These are phyloP conservation scores for Leccinum pallidistipes DNA, from an alignment of 1,284 basidiomycete species.

Conservation along the genomic window DNA sequence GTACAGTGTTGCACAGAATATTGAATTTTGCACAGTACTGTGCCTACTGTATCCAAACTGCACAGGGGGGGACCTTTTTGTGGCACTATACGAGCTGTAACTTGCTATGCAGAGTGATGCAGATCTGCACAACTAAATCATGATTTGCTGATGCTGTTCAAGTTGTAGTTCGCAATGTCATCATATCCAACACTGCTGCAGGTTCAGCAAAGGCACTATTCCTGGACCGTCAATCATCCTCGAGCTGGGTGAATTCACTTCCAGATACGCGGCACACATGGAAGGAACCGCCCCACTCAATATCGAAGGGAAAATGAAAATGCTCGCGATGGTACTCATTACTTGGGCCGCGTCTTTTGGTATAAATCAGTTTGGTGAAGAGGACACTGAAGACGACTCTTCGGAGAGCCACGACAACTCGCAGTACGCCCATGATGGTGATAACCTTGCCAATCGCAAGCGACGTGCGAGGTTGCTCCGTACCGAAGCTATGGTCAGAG, in stretches of 20 bases:
- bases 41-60: not conserved
- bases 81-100: not conserved
- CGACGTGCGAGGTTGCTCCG: conserved; percentile 24
- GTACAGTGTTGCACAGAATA: not conserved
- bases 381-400: conserved; percentile 19
- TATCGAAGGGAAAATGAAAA: conserved; percentile 49
- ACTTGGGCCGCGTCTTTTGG: conserved; percentile 88
- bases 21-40: not conserved
- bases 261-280: conserved; percentile 61
- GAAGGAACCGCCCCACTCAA: conserved; percentile 58
- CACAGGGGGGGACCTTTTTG: not conserved
- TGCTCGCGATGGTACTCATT: conserved; percentile 71
- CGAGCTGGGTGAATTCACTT: conserved; percentile 72
- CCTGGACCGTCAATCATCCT: conserved; percentile 40
- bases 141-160: not conserved
- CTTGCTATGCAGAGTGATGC: not conserved
- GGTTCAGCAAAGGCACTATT: too few relatives aligned
- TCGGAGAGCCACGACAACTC: conserved; percentile 21
- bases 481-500: conserved; percentile 60
- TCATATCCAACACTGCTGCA: too few relatives aligned
- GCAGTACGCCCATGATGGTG: conserved; percentile 14
- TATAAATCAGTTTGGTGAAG: conserved; percentile 67
- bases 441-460: conserved; percentile 23
- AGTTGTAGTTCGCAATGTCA: too few relatives aligned
- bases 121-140: not conserved